Percentiles rank a stretch among this genome's conserved stretches.
These are phyloP conservation scores for Suillus decipiens DNA, from an alignment of 768 basidiomycete genomes.

Conservation along the genomic window DNA sequence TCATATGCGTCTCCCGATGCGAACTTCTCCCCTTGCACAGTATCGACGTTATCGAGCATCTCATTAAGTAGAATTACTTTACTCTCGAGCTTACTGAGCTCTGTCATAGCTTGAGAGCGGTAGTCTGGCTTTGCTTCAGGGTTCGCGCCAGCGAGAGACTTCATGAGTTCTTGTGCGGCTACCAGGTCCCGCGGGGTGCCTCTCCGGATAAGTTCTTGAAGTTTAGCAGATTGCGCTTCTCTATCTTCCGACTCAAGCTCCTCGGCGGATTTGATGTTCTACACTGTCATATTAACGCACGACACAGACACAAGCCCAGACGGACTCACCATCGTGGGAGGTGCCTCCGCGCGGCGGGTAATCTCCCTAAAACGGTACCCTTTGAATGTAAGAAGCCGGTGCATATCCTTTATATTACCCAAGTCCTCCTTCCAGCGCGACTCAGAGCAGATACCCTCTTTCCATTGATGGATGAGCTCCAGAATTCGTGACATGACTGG, in stretches of 20 bases:
- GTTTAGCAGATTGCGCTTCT: slow-evolving; percentile 91
- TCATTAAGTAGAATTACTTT: slow-evolving; percentile 97
- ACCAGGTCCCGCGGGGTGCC: slow-evolving; percentile 95
- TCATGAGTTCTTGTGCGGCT: slow-evolving; percentile 97
- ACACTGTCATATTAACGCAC: slow-evolving; percentile 20
- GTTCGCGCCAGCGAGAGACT: slow-evolving; percentile 89
- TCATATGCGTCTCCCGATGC: slow-evolving; percentile 92
- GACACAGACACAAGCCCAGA: slow-evolving; percentile 17
- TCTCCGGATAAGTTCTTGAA: slow-evolving; percentile 96
- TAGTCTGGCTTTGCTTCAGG: slow-evolving; percentile 96
- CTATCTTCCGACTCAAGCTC: slow-evolving; percentile 96
- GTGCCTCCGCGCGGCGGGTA: slow-evolving; percentile 19
- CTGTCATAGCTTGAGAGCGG: slow-evolving; percentile 82
- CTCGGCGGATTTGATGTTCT: slow-evolving; percentile 93
- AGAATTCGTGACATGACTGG: slow-evolving; percentile 94
- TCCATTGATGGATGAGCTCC: slow-evolving; percentile 92
- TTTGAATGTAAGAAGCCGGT: slow-evolving; percentile 90
- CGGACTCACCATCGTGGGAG: slow-evolving; percentile 25
- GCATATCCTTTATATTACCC: slow-evolving; percentile 98
- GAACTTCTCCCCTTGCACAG: slow-evolving; percentile 70
- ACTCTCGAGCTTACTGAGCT: slow-evolving; percentile 91
- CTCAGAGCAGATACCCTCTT: slow-evolving; percentile 85
- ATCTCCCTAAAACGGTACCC: slow-evolving; percentile 78
- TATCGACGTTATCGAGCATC: slow-evolving; percentile 91
- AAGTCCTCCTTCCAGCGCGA: slow-evolving; percentile 96